A percentile compares a stretch with the other conserved stretches of the same genome.
Conservation (phyloP, 768 basidiomycete species). For the Mycena belliarum region DNA sequence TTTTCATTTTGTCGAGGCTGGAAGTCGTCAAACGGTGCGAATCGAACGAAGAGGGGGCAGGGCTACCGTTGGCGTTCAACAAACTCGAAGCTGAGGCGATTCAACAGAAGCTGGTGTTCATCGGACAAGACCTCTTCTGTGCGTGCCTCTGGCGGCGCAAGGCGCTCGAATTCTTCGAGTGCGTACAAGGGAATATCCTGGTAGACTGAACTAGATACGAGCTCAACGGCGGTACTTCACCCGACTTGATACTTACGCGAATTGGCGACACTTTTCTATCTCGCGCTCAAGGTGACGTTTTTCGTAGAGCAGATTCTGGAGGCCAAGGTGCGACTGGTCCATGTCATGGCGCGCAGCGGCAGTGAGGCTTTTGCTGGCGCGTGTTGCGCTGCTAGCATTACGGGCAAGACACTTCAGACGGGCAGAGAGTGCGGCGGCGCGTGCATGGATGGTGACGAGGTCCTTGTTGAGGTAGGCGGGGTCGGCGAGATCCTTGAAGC, state of each 20-base stretch:
- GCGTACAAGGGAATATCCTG: slow-evolving; percentile 81
- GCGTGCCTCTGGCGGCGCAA: slow-evolving; percentile 70
- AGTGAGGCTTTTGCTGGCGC: slow-evolving; percentile 65
- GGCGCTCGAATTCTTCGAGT: slow-evolving; percentile 63
- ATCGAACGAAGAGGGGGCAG: slow-evolving; percentile 6
- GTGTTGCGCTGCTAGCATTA: slow-evolving; percentile 68
- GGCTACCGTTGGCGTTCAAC: slow-evolving; percentile 82
- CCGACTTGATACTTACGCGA: slow-evolving; percentile 60
- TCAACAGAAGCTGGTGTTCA: slow-evolving; percentile 85
- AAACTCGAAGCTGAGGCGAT: slow-evolving; percentile 83
- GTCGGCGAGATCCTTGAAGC: slow-evolving; percentile 64
- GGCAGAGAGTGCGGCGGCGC: slow-evolving; percentile 74
- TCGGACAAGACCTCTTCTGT: slow-evolving; percentile 62
- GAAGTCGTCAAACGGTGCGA: slow-evolving; percentile 14
- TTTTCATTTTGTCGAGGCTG: slow-evolving; percentile 72
- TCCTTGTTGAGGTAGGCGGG: slow-evolving; percentile 45
- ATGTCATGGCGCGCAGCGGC: slow-evolving; percentile 83
- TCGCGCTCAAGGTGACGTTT: slow-evolving; percentile 88
- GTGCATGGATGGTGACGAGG: slow-evolving; percentile 54
- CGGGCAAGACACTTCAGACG: slow-evolving; percentile 81
- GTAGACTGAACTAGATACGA: slow-evolving; percentile 69
- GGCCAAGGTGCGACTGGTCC: slow-evolving; percentile 85
- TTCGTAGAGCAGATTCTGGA: slow-evolving; percentile 88
- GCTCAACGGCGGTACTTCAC: not conserved
- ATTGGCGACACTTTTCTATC: slow-evolving; percentile 91